Evolutionary conservation across 768 basidiomycete genomes (phyloP), one percentile per base, ranked within the genome.

Genomic region (Astraeus odoratus): DNA sequence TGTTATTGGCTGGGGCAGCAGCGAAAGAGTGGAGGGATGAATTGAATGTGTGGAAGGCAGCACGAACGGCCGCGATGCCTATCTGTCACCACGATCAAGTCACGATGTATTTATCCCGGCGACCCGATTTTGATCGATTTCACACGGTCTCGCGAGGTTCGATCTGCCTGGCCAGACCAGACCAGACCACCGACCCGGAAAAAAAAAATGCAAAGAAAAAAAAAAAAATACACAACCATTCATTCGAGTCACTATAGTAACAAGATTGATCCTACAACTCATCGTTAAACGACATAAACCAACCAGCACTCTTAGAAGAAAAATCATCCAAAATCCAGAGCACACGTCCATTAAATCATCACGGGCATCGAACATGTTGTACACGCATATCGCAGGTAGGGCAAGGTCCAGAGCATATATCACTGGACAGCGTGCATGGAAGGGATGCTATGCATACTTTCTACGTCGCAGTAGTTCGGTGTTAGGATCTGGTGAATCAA

Each of bases 61-160:
- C 13, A 10, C 16, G 44, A 51, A 60, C 54, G 55, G 66, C 44
- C 38, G 37, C 38, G 42, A 33, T 36, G 27, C 47, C 52, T 38
- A 60, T 61, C 47, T 25, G 15, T 8, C 13, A 23, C 37, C 45
- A 50, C n/a, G n/a, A n/a, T n/a, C n/a, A n/a, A n/a, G n/a, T n/a
- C n/a, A n/a, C n/a, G n/a, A n/a, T n/a, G n/a, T n/a, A n/a, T n/a
- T n/a, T n/a, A n/a, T n/a, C n/a, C n/a, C n/a, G n/a, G n/a, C n/a
- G n/a, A n/a, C n/a, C n/a, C n/a, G n/a, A n/a, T n/a, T n/a, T 45
- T 50, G 63, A 80, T 80, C 43, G 76, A 81, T 83, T 84, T 85
- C 81, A 57, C 82, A 85, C 81, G 80, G 59, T 49, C 47, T 46
- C n/a, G 16, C 16, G 8, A 18, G 24, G 39, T 19, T 18, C 22